A percentile compares a stretch with the other conserved stretches of the same genome.
phyloP scores from a whole-genome alignment of 345 rosid genomes.

The Noccaea bulbosa region DNA sequence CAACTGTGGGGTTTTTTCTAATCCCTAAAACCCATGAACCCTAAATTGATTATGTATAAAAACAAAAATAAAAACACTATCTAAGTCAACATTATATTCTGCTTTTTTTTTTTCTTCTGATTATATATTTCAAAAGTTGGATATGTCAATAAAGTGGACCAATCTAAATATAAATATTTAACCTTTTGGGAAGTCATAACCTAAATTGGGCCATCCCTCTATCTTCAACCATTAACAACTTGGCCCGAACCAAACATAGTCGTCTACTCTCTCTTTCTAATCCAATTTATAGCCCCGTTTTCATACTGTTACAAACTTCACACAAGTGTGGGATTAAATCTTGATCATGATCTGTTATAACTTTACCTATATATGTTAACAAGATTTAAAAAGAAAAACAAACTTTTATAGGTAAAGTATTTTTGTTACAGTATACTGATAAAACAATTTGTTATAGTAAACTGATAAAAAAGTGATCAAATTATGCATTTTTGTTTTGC shows the following conservation, averaged over 20 bases:
- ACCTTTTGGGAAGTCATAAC: constrained; percentile 42
- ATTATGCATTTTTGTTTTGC: too few species aligned
- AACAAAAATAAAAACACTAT: not conserved
- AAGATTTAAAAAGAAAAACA: not conserved
- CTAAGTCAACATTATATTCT: constrained; percentile 26
- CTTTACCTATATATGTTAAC: too few species aligned
- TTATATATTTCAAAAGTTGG: not conserved
- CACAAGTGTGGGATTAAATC: not conserved
- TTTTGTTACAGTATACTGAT: too few species aligned
- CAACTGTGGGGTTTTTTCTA: too few species aligned
- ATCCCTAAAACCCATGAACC: too few species aligned
- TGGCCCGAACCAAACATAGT: constrained; percentile 19
- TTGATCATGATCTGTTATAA: not conserved
- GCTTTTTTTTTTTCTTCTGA: not conserved
- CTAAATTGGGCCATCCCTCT: constrained; percentile 24
- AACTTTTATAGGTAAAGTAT: too few species aligned
- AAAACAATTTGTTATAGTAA: too few species aligned
- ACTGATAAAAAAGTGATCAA: too few species aligned
- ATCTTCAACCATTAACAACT: constrained; percentile 23
- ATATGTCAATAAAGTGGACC: constrained; percentile 36
- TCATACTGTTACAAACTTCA: constrained; percentile 3
- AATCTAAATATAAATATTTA: constrained; percentile 40
- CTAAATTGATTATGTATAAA: not conserved
- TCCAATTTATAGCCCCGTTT: constrained; percentile 21
- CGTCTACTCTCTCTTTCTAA: constrained; percentile 12